phyloP scores from a whole-genome alignment of 2,329 filamentous ascomycete genomes.

The Talaromyces piceae region DNA sequence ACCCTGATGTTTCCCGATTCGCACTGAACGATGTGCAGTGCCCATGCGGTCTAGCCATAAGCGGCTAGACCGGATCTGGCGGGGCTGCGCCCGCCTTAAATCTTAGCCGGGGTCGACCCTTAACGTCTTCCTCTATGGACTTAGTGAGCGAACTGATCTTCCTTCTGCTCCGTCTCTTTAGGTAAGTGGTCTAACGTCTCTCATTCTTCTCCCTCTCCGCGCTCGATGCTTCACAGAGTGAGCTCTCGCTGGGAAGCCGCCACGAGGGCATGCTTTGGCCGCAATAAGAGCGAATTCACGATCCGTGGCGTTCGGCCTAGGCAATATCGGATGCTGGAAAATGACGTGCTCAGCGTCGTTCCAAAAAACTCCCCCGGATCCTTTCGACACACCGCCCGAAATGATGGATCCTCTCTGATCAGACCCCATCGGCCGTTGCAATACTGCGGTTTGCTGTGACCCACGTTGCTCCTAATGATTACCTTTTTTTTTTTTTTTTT shows the following conservation, averaged over 20 bases:
- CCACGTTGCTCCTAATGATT: not conserved
- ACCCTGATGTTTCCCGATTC: too few species aligned
- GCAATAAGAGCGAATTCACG: not conserved
- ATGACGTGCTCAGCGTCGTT: not conserved
- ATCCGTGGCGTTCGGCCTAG: not conserved
- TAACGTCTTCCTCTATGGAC: not conserved
- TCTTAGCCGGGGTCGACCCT: too few species aligned
- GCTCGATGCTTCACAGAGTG: too few species aligned
- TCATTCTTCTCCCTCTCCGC: too few species aligned
- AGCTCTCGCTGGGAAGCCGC: not conserved
- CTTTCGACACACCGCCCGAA: not conserved
- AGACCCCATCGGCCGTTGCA: not conserved
- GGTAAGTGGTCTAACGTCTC: too few species aligned
- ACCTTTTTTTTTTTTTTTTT: too few species aligned
- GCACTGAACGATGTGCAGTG: too few species aligned
- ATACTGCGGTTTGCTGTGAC: not conserved
- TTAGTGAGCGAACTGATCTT: too few species aligned
- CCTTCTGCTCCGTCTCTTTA: not conserved
- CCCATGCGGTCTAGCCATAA: too few species aligned
- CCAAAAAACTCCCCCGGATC: not conserved
- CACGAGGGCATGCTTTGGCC: not conserved
- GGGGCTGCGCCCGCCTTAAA: not conserved
- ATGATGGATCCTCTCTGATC: not conserved
- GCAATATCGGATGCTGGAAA: too few species aligned
- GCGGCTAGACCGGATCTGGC: not conserved